Base-by-base conservation (phyloP, 768 basidiomycete genomes). In the Auricularia auricula-judae region DNA sequence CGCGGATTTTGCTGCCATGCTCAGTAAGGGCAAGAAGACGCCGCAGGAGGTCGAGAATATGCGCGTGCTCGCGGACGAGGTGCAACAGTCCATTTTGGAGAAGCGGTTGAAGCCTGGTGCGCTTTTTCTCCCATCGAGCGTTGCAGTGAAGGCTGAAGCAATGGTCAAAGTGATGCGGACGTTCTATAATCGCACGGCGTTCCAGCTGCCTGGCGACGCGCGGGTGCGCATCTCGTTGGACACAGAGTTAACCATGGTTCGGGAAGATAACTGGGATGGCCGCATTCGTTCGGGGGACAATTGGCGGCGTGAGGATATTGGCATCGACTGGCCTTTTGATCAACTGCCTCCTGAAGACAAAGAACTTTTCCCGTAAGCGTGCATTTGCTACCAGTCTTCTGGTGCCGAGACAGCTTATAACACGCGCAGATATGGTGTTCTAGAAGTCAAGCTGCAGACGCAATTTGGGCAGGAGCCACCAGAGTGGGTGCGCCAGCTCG, bases 191-290 rank as follows among this genome's bases (percentile, higher is more conserved):
- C 89, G 97, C 51, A 98, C 97, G 14, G 97, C 97, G 1, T 99
- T 99, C 81, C 97, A 99, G 76, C 84, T 99, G 29, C 97, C 97
- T 8, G 96, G 96, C 23, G 96, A 99, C 72, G 96, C 94, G n/a
- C 86, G 93, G 62, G 97, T 99, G 43, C 93, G 97, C 62, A 98
- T 99, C 66, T 98, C 97, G 18, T 86, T 99, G 66, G 97, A 99
- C 72, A 99, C 97, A 0, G 93, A 98, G 73, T 83, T 99, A 39
- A 89, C 91, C 3, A 87, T 99, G 83, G 75, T 97, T 63, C 84
- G 97, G 66, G 97, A 99, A 75, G 97, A 98, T 71, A 91, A 97
- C 71, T 98, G 95, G 91, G 95, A 98, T 74, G 91, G 88, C 1
- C 72, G 74, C 44, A 72, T 74, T 4, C 88, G 96, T n/a, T 77